phyloP scores from a whole-genome alignment of 2,329 filamentous ascomycete genomes.

The Nemania serpens region DNA sequence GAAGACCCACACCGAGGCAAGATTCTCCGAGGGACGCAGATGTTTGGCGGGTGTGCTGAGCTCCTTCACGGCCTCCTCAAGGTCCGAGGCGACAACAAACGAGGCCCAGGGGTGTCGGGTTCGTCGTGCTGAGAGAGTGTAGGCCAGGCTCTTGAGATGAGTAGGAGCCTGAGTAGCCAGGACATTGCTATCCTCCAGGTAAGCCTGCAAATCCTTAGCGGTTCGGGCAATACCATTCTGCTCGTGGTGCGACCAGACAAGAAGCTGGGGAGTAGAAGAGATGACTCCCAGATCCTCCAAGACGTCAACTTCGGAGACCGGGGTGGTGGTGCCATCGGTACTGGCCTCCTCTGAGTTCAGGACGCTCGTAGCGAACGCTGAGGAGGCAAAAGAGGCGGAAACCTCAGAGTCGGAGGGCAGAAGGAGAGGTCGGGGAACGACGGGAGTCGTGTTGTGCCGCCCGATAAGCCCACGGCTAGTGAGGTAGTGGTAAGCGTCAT shows the following conservation, averaged over 20 bases:
- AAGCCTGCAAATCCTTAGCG: slow-evolving; percentile 32
- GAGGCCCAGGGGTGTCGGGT: slow-evolving; percentile 37
- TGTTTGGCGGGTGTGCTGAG: slow-evolving; percentile 34
- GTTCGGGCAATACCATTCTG: slow-evolving; percentile 37
- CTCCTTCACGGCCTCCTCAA: slow-evolving; percentile 31
- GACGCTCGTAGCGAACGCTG: slow-evolving; percentile 31
- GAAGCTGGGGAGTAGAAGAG: slow-evolving; percentile 33
- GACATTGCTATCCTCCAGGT: slow-evolving; percentile 29
- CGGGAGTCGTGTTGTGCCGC: slow-evolving; percentile 32
- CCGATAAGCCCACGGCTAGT: slow-evolving; percentile 33
- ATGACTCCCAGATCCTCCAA: slow-evolving; percentile 31
- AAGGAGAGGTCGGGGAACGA: slow-evolving; percentile 23
- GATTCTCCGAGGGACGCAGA: slow-evolving; percentile 30
- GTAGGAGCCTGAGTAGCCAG: slow-evolving; percentile 30
- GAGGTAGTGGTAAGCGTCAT: slow-evolving; percentile 40
- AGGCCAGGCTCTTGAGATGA: slow-evolving; percentile 33
- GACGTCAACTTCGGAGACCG: slow-evolving; percentile 33
- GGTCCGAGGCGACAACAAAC: slow-evolving; percentile 34
- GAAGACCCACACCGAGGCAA: slow-evolving; percentile 36
- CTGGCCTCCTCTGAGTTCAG: slow-evolving; percentile 30
- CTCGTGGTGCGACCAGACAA: slow-evolving; percentile 38
- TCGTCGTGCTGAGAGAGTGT: slow-evolving; percentile 34
- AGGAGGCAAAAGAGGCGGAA: slow-evolving; percentile 21
- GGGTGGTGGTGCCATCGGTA: slow-evolving; percentile 31
- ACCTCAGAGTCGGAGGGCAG: slow-evolving; percentile 24